Evolutionary conservation across 202 grass and related monocot genomes (phyloP), one percentile per base, ranked within the genome.

Genomic region (Setaria italica): DNA sequence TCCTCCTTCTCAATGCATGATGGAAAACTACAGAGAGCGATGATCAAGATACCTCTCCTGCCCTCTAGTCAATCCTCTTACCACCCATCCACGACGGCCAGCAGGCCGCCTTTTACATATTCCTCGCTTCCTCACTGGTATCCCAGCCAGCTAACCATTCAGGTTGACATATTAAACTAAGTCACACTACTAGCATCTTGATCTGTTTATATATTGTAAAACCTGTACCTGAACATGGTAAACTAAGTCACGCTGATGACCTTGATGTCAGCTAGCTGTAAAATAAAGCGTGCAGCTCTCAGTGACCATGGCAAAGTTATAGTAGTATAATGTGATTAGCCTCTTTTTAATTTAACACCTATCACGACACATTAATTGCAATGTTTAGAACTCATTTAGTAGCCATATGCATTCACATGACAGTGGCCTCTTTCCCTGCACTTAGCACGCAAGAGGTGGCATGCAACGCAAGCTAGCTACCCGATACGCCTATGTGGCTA

Each of bases 21-120:
- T 17, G 33, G 34, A 42, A 55, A 56, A 69, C n/a, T 21, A 45
- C 0, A 16, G 19, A 9, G 37, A 66, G 34, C 33, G 43, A 30
- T 12, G 20, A 49, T 1, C 21, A 33, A 58, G 72, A 89, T 89
- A 35, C 83, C 83, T 89, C 17, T 29, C 88, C 71, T 78, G 66
- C 19, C 3, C 4, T 72, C 47, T 66, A 78, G 72, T 90, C 83
- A 50, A 85, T 66, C 45, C n/a, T 37, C 20, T n/a, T 54, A 8
- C 2, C 7, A 16, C 37, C 65, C 47, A 63, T 32, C 15, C 35
- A 32, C 33, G 21, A 32, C 33, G 21, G 10, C 34, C n/a, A 29
- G 60, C 20, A 43, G 21, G 48, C 16, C 12, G 48, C 50, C 16
- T 34, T 68, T 51, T 9, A 64, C 78, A 78, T 86, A 90, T 86